These are phyloP conservation scores for Podila clonocystis DNA, from an alignment of 192 early-diverging fungal species.

Conservation along the genomic window DNA sequence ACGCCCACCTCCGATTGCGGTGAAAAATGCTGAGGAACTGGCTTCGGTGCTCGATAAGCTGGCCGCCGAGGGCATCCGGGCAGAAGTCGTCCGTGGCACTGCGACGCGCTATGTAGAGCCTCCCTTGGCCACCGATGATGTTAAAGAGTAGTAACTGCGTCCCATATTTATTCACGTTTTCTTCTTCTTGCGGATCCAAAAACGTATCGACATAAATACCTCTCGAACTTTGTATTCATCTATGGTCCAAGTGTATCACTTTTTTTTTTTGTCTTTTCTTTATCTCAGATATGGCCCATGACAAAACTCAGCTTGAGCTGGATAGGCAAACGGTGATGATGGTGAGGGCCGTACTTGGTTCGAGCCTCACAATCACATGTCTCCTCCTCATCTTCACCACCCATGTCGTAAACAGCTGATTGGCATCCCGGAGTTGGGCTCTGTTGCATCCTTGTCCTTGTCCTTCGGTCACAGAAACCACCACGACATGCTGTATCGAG, in stretches of 20 bases:
- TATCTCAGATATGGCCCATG: slow-evolving; percentile 34
- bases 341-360: not conserved
- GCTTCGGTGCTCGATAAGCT: slow-evolving; percentile 6
- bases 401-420: too few relatives aligned
- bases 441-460: too few relatives aligned
- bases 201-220: too few relatives aligned
- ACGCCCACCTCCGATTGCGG: slow-evolving; percentile 2
- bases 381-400: not conserved
- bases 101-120: slow-evolving; percentile 4
- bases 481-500: too few relatives aligned
- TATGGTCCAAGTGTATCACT: not conserved
- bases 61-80: slow-evolving; percentile 3
- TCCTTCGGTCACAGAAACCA: too few relatives aligned
- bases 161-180: not conserved
- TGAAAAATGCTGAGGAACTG: slow-evolving; percentile 10
- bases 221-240: not conserved
- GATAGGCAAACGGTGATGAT: slow-evolving; percentile 16
- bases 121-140: not conserved
- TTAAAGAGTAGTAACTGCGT: not conserved
- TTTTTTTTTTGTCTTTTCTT: not conserved
- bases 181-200: not conserved
- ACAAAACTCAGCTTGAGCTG: slow-evolving; percentile 35
- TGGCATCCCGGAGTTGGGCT: not conserved
- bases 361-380: slow-evolving; percentile 14
- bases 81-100: slow-evolving; percentile 11